Conservation (phyloP, 257 asterid genomes). For the Buddleja alternifolia region DNA sequence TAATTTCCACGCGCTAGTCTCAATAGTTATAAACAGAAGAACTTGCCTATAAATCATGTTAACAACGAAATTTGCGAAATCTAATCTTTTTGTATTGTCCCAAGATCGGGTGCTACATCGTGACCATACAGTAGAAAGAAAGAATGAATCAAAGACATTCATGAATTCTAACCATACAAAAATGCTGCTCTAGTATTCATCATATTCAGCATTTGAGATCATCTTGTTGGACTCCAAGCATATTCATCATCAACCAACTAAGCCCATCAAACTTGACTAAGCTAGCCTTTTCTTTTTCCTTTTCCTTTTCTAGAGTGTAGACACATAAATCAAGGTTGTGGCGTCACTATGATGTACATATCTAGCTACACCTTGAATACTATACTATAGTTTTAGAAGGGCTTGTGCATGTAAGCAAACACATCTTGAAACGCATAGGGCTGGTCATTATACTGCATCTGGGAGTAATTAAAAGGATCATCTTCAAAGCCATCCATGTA, state of each 20-base stretch:
- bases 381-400: constrained; percentile 33
- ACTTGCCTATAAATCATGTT: neutral
- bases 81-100: neutral
- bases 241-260: constrained; percentile 24
- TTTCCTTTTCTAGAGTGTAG: neutral
- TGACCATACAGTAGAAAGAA: constrained; percentile 17
- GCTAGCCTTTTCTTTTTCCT: neutral
- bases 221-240: constrained; percentile 22
- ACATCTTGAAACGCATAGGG: constrained; percentile 46
- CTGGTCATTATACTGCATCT: constrained; percentile 44
- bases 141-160: constrained; percentile 12
- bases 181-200: constrained; percentile 2
- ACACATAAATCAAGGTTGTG: neutral
- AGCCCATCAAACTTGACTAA: constrained; percentile 35
- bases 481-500: constrained; percentile 51
- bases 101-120: constrained; percentile 16
- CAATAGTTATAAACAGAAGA: too few species aligned
- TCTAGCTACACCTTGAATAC: too few species aligned
- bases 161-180: constrained; percentile 4
- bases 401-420: constrained; percentile 47
- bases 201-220: neutral
- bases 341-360: constrained; percentile 11
- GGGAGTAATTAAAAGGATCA: constrained; percentile 45
- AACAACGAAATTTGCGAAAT: constrained; percentile 10
- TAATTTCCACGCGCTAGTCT: too few species aligned